Evolutionary conservation across 2,329 filamentous ascomycete species (phyloP), one percentile per base, ranked within the genome.

Genomic region (Colletotrichum scovillei): DNA sequence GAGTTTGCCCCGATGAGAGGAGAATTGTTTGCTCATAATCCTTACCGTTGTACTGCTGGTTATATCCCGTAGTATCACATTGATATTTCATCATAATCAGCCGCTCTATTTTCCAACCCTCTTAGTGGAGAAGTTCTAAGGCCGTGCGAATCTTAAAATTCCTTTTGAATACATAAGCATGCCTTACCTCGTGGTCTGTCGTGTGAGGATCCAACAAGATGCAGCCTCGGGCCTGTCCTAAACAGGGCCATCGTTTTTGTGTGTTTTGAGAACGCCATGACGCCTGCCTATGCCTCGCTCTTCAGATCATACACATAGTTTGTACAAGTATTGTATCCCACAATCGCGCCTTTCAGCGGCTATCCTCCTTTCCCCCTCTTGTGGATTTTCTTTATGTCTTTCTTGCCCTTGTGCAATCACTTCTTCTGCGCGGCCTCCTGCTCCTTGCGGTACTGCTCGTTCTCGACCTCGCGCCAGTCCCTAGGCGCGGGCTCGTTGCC

Each of bases 401-500:
- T 53, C 49, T 22, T 24, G 8, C 77, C 65, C 59, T 77, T 46
- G 1, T 28, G 32, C 64, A 73, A 3, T 26, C 24, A 79, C 72
- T 80, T 77, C 46, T 69, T 78, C 65, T 78, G 75, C 55, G 76
- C 67, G 35, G 73, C 67, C 24, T 78, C 79, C 74, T 80, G 79
- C 74, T 85, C 80, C 46, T 83, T 83, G 60, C 85, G 81, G 78
- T 88, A 91, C 80, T 88, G 88, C 78, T 92, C 89, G 76, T 92
- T 92, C 84, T 92, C 91, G 22, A 88, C 77, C 77, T 92, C 90
- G 75, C 91, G 85, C 91, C 91, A 92, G 79, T 92, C 91, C 76
- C 82, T 82, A 42, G 88, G 86, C 67, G 86, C 86, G 67, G 88
- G 87, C 80, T 93, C 92, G 82, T 93, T 90, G 57, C 92, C 92